Conservation (phyloP, 2,329 filamentous ascomycete genomes). For the Diaporthe capsici region DNA sequence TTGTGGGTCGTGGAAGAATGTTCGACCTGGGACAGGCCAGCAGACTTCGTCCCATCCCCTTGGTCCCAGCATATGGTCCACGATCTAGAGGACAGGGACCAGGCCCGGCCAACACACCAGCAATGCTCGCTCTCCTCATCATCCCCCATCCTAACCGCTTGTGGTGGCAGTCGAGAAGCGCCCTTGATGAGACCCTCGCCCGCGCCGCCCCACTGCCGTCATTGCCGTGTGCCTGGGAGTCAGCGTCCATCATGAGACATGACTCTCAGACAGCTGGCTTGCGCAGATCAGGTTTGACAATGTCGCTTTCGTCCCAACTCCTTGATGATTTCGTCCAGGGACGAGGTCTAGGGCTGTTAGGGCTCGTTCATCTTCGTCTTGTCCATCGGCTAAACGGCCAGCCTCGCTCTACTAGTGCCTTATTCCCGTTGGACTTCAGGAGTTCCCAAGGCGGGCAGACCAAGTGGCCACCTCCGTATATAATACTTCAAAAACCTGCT, state of each 20-base stretch:
- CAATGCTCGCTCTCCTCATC: constrained; percentile 1
- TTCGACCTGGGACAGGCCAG: not conserved
- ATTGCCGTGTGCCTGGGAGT: constrained; percentile 32
- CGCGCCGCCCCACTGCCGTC: constrained; percentile 17
- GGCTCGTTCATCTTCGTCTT: constrained; percentile 15
- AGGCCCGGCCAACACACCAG: not conserved
- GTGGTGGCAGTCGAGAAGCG: constrained; percentile 24
- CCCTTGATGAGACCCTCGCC: constrained; percentile 23
- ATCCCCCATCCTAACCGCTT: constrained; percentile 7
- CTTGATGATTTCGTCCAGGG: constrained; percentile 19
- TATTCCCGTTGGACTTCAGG: not conserved
- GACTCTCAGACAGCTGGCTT: constrained; percentile 22
- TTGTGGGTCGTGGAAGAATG: constrained; percentile 20
- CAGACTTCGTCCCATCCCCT: constrained; percentile 14
- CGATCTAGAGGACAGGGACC: constrained; percentile 14
- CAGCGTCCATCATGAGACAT: constrained; percentile 16
- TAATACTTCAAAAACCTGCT: constrained; percentile 35
- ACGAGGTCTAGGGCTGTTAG: constrained; percentile 17
- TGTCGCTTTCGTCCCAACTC: constrained; percentile 28
- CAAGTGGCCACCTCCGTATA: constrained; percentile 26
- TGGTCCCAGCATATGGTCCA: constrained; percentile 1
- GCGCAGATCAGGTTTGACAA: constrained; percentile 30
- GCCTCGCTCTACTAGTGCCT: not conserved
- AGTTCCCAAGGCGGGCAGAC: constrained; percentile 1
- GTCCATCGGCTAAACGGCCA: constrained; percentile 20